Conservation (phyloP, 2,329 filamentous ascomycete genomes). For the Hypoxylon sp. region DNA sequence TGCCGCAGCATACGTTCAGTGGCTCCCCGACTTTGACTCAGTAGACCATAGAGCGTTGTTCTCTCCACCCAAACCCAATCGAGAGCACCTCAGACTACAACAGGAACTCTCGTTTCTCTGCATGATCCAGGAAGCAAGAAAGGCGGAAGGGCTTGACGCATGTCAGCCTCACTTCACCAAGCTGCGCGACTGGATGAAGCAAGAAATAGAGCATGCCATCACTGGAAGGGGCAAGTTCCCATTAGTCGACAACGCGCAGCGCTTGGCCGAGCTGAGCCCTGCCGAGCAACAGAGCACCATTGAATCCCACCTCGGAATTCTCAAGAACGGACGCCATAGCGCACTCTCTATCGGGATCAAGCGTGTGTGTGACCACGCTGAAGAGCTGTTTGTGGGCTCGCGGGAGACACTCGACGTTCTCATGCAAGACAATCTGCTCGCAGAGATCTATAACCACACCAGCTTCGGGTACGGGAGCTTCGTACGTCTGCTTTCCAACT, state of each 20-base stretch:
- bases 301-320: conserved; percentile 26
- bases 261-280: conserved; percentile 9
- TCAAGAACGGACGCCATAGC: conserved; percentile 29
- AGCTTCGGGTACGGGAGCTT: conserved; percentile 38
- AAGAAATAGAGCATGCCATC: conserved; percentile 26
- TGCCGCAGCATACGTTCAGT: conserved; percentile 43
- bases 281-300: conserved; percentile 16
- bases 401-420: conserved; percentile 44
- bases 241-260: conserved; percentile 18
- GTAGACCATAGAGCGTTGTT: conserved; percentile 37
- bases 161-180: conserved; percentile 41
- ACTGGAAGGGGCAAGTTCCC: conserved; percentile 23
- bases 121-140: conserved; percentile 35
- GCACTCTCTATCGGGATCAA: conserved; percentile 30
- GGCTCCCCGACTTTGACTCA: conserved; percentile 46
- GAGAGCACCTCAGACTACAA: conserved; percentile 31
- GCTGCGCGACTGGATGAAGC: conserved; percentile 42
- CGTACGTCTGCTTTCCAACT: conserved; percentile 29
- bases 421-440: conserved; percentile 43
- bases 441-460: conserved; percentile 41
- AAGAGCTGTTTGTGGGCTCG: conserved; percentile 36
- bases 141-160: conserved; percentile 27
- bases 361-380: conserved; percentile 35
- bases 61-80: conserved; percentile 31
- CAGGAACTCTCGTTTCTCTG: conserved; percentile 45